Percentiles rank a stretch among this genome's conserved stretches.
These are phyloP conservation scores for Fermentozyma sake DNA, from an alignment of 1,139 yeast species.

Conservation along the genomic window DNA sequence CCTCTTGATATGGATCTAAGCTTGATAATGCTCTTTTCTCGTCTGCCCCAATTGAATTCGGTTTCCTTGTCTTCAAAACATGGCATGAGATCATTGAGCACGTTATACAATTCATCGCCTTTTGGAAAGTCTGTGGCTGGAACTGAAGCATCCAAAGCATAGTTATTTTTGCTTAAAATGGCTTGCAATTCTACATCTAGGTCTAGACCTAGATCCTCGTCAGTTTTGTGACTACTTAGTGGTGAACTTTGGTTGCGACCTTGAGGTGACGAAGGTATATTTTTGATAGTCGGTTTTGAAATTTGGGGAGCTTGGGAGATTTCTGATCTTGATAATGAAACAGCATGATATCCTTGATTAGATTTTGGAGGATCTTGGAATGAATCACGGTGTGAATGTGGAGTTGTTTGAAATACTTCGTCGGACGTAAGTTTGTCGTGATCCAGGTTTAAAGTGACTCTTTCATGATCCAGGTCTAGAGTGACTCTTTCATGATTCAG, in stretches of 20 bases:
- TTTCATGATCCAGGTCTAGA: no score
- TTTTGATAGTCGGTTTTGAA: no score
- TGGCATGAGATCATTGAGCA: constrained; percentile 17
- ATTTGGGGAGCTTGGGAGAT: no score
- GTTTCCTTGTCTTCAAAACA: constrained; percentile 78
- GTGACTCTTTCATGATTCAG: no score
- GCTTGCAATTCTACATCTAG: constrained; percentile 7
- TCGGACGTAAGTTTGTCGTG: constrained; percentile 12
- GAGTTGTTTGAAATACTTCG: background rate
- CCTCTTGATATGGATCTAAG: constrained; percentile 63
- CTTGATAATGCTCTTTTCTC: constrained; percentile 61
- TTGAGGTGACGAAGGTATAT: no score
- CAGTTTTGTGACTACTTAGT: constrained; percentile 2
- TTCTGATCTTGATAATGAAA: constrained; percentile 2
- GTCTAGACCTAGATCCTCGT: no score
- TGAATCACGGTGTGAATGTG: background rate
- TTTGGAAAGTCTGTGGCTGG: constrained; percentile 13
- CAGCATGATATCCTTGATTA: background rate
- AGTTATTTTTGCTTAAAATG: constrained; percentile 15
- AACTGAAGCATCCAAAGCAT: constrained; percentile 23
- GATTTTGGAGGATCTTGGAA: background rate
- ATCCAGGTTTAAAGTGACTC: no score
- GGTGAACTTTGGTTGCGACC: no score
- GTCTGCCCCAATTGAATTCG: constrained; percentile 75
- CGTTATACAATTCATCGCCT: constrained; percentile 14